Percentiles rank a stretch among this genome's conserved stretches.
Evolutionary conservation across 352 stramenopile species (phyloP).

Genomic region (Blastocystis sp.): DNA sequence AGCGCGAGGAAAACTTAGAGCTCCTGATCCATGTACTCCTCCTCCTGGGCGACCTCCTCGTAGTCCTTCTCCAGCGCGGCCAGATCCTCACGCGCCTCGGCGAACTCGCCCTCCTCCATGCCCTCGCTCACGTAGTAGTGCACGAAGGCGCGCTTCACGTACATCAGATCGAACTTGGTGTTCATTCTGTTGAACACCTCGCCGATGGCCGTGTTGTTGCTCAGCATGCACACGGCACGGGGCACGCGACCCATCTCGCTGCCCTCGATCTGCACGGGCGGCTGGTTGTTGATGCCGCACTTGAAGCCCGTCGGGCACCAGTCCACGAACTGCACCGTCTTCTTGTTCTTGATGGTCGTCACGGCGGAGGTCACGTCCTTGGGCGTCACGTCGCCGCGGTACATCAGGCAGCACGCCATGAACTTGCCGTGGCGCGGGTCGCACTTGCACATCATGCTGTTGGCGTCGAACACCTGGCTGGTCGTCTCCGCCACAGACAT

Average conservation of each 20-base stretch:
- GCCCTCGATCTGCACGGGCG: slow-evolving; percentile 88
- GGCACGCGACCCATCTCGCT: slow-evolving; percentile 93
- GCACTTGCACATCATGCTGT: slow-evolving; percentile 98
- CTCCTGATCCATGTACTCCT: slow-evolving; percentile 74
- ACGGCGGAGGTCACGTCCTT: slow-evolving; percentile 92
- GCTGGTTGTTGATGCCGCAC: slow-evolving; percentile 97
- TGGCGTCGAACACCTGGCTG: slow-evolving; percentile 93
- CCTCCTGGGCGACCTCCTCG: slow-evolving; percentile 97
- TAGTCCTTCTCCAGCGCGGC: slow-evolving; percentile 97
- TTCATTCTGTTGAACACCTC: slow-evolving; percentile 95
- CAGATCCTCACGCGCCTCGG: slow-evolving; percentile 94
- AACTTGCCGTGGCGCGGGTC: slow-evolving; percentile 97
- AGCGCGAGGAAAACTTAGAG: background rate
- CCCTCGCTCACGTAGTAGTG: slow-evolving; percentile 98
- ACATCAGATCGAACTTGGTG: slow-evolving; percentile 99
- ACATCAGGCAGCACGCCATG: slow-evolving; percentile 97
- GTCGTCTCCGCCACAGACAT: slow-evolving; percentile 96
- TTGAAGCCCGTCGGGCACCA: slow-evolving; percentile 98
- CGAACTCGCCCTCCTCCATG: slow-evolving; percentile 99
- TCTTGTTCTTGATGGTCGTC: slow-evolving; percentile 97
- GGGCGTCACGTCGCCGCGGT: slow-evolving; percentile 84
- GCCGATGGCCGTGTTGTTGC: slow-evolving; percentile 95
- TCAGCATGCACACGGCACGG: slow-evolving; percentile 96
- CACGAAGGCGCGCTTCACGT: slow-evolving; percentile 97
- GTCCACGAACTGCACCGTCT: slow-evolving; percentile 98